Conservation (phyloP, 345 rosid genomes). For the Brassica juncea region DNA sequence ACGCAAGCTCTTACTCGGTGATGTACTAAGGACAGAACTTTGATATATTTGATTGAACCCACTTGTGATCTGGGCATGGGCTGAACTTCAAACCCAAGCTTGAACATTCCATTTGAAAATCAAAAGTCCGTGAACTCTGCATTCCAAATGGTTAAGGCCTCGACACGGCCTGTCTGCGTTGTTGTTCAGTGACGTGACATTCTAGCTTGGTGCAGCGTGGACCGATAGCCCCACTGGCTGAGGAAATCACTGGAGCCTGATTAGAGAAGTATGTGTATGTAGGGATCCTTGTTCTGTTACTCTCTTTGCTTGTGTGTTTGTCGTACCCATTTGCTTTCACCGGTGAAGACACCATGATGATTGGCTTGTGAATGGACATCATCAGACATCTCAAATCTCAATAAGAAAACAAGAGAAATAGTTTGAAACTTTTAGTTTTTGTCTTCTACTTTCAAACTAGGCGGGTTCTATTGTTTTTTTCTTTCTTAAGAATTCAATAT, state of each 20-base stretch:
- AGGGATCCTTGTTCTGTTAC: conserved; percentile 65
- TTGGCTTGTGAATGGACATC: conserved; percentile 41
- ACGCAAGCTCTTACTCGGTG: conserved; percentile 48
- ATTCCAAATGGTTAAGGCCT: conserved; percentile 50
- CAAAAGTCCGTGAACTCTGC: background rate
- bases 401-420: background rate
- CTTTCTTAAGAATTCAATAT: too few species aligned
- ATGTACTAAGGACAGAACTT: conserved; percentile 80
- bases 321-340: conserved; percentile 86
- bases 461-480: background rate
- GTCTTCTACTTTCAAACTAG: background rate
- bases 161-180: conserved; percentile 71
- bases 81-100: conserved; percentile 56
- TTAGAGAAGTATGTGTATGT: conserved; percentile 52
- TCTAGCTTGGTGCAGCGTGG: conserved; percentile 88
- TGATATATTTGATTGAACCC: conserved; percentile 82
- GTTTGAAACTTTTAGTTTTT: conserved; percentile 13
- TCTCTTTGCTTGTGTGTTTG: conserved; percentile 77
- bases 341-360: conserved; percentile 42
- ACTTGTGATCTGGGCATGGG: conserved; percentile 95
- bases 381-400: conserved; percentile 7
- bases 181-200: conserved; percentile 65
- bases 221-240: conserved; percentile 79
- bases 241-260: conserved; percentile 74
- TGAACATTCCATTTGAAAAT: background rate